Percentiles rank a stretch among this genome's conserved stretches.
These are phyloP conservation scores for Thraustochytrium striatum DNA, from an alignment of 352 stramenopile species.

Conservation along the genomic window DNA sequence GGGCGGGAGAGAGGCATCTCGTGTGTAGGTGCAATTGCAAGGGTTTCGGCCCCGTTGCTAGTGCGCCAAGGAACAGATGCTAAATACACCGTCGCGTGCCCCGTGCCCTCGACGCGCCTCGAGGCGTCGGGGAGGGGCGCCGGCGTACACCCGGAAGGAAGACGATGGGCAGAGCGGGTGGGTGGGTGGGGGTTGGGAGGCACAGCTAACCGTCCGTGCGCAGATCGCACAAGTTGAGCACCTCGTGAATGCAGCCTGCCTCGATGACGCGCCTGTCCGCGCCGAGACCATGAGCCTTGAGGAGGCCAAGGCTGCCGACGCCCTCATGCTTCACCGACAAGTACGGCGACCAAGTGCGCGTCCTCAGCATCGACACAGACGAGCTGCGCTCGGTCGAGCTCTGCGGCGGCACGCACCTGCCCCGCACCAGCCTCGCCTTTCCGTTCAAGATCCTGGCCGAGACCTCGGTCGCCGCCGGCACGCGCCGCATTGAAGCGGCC, in stretches of 20 bases:
- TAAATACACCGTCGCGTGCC: slow-evolving; percentile 20
- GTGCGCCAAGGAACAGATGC: slow-evolving; percentile 36
- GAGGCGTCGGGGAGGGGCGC: too few species aligned
- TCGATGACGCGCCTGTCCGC: slow-evolving; percentile 60
- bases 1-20: slow-evolving; percentile 14
- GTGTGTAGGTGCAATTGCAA: slow-evolving; percentile 60
- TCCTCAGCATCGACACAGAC: slow-evolving; percentile 80
- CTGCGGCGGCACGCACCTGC: slow-evolving; percentile 95
- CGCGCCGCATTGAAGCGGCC: slow-evolving; percentile 89
- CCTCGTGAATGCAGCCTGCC: not conserved
- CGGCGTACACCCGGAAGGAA: too few species aligned
- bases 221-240: slow-evolving; percentile 6
- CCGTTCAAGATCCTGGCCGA: slow-evolving; percentile 96
- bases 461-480: slow-evolving; percentile 90
- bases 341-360: slow-evolving; percentile 95
- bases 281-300: slow-evolving; percentile 80
- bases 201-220: not conserved
- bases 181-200: too few species aligned
- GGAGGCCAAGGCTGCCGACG: slow-evolving; percentile 87
- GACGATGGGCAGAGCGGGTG: too few species aligned
- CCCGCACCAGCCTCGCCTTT: slow-evolving; percentile 90
- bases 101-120: too few species aligned
- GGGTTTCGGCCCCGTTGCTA: slow-evolving; percentile 54
- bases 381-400: slow-evolving; percentile 94
- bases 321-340: slow-evolving; percentile 92